These are phyloP conservation scores for Heliosperma pusillum DNA, from an alignment of 148 eudicot genomes.

Conservation along the genomic window DNA sequence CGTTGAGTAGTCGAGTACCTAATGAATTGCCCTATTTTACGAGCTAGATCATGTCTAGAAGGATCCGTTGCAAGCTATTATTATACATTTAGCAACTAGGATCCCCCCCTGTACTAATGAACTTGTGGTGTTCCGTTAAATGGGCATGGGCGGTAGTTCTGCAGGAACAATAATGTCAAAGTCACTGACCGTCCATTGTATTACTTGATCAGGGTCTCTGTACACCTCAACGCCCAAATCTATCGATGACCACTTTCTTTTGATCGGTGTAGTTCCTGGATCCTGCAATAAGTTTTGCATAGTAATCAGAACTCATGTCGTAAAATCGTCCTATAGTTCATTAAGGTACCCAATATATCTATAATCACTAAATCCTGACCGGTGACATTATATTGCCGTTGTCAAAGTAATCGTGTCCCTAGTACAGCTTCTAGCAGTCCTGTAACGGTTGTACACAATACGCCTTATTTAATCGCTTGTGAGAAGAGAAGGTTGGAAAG, in stretches of 20 bases:
- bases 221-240: constrained; percentile 60
- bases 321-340: background rate
- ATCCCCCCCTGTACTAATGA: background rate
- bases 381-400: too few species aligned
- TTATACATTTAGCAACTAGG: background rate
- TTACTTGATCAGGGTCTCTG: constrained; percentile 42
- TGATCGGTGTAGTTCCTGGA: constrained; percentile 51
- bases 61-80: background rate
- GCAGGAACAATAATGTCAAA: constrained; percentile 45
- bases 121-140: background rate
- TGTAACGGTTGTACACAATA: too few species aligned
- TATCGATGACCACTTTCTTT: constrained; percentile 48
- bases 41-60: too few species aligned
- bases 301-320: background rate
- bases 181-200: constrained; percentile 62
- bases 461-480: too few species aligned
- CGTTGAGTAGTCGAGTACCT: background rate
- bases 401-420: too few species aligned
- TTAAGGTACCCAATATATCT: too few species aligned
- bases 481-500: too few species aligned
- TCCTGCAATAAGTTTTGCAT: constrained; percentile 27
- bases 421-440: too few species aligned
- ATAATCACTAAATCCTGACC: too few species aligned
- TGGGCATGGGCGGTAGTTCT: background rate
- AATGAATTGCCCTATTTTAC: too few species aligned